Evolutionary conservation across 1,139 yeast species (phyloP), one percentile per base, ranked within the genome.

Genomic region (Yamadazyma triangularis): DNA sequence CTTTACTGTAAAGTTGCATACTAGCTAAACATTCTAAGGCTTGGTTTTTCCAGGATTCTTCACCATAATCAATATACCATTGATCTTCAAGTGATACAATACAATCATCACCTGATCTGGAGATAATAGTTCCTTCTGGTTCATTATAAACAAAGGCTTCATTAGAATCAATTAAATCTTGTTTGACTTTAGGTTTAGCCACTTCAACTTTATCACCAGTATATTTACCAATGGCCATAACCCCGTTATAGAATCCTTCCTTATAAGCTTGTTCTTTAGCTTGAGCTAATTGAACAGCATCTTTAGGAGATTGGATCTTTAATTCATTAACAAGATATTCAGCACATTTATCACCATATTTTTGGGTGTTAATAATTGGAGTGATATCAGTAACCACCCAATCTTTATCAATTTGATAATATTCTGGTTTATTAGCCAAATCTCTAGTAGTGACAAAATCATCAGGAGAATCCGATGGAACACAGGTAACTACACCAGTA

Each of bases 401-500:
- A 34, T 80, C 88, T 53, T 81, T 74, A 39, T 89, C 70, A 51
- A 91, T 85, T 32, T 79, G 75, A 58, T 91, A 89, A 60, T 81
- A 91, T 52, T 87, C 97, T 20, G 97, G 84, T 65, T 93, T 93
- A 68, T 87, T 80, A 47, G 73, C 71, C 49, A 91, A 76, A 48
- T 91, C 98, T 49, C 72, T 71, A 30, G 83, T 74, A 39, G 96
- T 93, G 60, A 89, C 78, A 54, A 54, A 91, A 69, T 91, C 98
- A 65, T 93, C 99, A 39, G 99, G 97, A 35, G 97, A 89, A 61
- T 89, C 96, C 11, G 95, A 83, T 42, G 98, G 98, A 42, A 89
- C 98, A 69, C 96, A 93, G 10, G 97, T 91, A 37, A 93, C 98
- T 26, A 91, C 97, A 68, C 97, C 98, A 31, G 98, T 93, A 73